phyloP scores from a whole-genome alignment of 768 basidiomycete genomes.

The Boletellus emodensis region DNA sequence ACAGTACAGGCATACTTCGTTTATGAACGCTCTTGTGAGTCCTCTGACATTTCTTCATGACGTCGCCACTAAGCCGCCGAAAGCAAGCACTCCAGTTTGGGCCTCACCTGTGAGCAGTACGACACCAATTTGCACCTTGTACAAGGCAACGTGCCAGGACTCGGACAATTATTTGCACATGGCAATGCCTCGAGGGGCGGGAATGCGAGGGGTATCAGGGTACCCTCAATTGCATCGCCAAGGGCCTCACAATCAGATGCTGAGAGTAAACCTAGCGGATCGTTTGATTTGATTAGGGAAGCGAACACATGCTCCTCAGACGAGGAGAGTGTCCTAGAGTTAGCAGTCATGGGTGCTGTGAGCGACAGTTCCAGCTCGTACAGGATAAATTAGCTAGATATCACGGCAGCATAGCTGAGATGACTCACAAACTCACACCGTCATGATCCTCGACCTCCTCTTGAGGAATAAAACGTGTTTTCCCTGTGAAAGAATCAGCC shows the following conservation, averaged over 20 bases:
- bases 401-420: neutral
- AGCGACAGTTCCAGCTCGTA: neutral
- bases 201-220: slow-evolving; percentile 12
- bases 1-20: slow-evolving; percentile 16
- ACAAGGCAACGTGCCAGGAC: slow-evolving; percentile 23
- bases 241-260: slow-evolving; percentile 18
- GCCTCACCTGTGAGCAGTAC: slow-evolving; percentile 39
- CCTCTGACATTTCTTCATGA: slow-evolving; percentile 36
- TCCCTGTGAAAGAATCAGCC: neutral
- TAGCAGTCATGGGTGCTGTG: slow-evolving; percentile 9
- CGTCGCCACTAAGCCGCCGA: neutral
- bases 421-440: neutral
- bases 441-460: neutral
- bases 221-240: slow-evolving; percentile 12
- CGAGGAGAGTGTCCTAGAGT: neutral
- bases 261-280: slow-evolving; percentile 13
- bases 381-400: neutral
- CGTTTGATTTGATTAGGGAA: slow-evolving; percentile 14
- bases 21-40: slow-evolving; percentile 38
- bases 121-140: slow-evolving; percentile 36
- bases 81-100: neutral
- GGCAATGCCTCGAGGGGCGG: slow-evolving; percentile 25
- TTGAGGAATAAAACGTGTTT: slow-evolving; percentile 12
- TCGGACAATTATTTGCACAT: slow-evolving; percentile 33
- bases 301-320: slow-evolving; percentile 8